These are phyloP conservation scores for Aspergillus ruber DNA, from an alignment of 2,329 filamentous ascomycete genomes.

Conservation along the genomic window DNA sequence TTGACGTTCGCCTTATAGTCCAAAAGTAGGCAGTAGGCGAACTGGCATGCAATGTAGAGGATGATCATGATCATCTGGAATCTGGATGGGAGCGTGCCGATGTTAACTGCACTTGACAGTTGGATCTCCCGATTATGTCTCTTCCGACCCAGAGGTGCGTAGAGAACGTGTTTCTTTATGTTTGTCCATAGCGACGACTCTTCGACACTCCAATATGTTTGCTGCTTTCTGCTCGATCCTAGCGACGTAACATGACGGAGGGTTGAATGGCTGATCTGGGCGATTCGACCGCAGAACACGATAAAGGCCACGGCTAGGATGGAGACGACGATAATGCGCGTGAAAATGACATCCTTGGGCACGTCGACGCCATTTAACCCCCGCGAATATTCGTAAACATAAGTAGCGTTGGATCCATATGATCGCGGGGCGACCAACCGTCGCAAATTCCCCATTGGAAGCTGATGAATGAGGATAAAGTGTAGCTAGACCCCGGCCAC, in stretches of 20 bases:
- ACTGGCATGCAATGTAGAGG: conserved; percentile 64
- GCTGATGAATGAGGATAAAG: background rate
- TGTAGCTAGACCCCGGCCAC: background rate
- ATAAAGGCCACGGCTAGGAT: conserved; percentile 28
- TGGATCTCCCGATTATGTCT: conserved; percentile 72
- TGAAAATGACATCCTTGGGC: conserved; percentile 33
- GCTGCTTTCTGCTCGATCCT: conserved; percentile 30
- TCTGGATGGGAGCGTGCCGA: conserved; percentile 72
- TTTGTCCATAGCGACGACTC: conserved; percentile 35
- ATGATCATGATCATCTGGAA: conserved; percentile 66
- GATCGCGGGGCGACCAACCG: conserved; percentile 18
- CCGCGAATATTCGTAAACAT: conserved; percentile 35
- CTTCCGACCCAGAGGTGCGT: conserved; percentile 64
- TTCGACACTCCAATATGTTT: conserved; percentile 42
- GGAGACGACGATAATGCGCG: conserved; percentile 34
- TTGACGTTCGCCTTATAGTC: conserved; percentile 39
- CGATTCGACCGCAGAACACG: conserved; percentile 35
- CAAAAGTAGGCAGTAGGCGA: conserved; percentile 61
- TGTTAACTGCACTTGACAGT: conserved; percentile 60
- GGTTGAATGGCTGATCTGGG: conserved; percentile 39
- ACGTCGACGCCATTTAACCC: conserved; percentile 35
- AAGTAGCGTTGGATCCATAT: conserved; percentile 31
- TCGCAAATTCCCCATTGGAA: conserved; percentile 23
- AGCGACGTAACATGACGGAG: conserved; percentile 39
- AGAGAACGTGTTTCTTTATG: conserved; percentile 43